Evolutionary conservation across 805 yeast genomes (phyloP).

Genomic region (Metschnikowia kunwiensis): DNA sequence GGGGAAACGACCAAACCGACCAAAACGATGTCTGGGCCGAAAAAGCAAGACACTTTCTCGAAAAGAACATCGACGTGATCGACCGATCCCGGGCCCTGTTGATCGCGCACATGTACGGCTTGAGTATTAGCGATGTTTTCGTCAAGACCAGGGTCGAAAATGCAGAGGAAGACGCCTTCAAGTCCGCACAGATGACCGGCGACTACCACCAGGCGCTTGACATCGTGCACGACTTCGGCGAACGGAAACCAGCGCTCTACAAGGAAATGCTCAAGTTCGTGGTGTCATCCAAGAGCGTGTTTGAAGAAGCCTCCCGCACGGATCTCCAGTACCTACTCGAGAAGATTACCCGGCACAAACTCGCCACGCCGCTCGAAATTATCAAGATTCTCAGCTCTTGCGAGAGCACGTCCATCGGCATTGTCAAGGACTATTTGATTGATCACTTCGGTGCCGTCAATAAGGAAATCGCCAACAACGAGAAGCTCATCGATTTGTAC

Average conservation of each 20-base stretch:
- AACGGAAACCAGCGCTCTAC: constrained; percentile 60
- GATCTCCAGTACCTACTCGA: constrained; percentile 49
- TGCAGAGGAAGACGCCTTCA: constrained; percentile 57
- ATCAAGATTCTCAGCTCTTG: constrained; percentile 64
- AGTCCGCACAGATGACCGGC: constrained; percentile 57
- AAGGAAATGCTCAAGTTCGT: constrained; percentile 61
- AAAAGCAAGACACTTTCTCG: constrained; percentile 58
- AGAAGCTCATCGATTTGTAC: constrained; percentile 64
- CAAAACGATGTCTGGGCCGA: constrained; percentile 52
- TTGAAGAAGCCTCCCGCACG: constrained; percentile 49
- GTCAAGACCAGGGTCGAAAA: constrained; percentile 38
- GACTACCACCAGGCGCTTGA: constrained; percentile 57
- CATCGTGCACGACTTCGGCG: constrained; percentile 58
- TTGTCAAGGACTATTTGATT: constrained; percentile 65
- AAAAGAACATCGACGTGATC: constrained; percentile 45
- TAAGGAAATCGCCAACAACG: constrained; percentile 65
- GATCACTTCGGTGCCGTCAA: constrained; percentile 58
- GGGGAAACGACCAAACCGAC: no score
- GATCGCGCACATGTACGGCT: constrained; percentile 53
- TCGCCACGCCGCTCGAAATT: constrained; percentile 73
- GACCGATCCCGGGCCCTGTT: constrained; percentile 56
- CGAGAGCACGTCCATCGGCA: constrained; percentile 65
- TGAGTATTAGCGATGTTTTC: constrained; percentile 42
- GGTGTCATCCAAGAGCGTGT: constrained; percentile 52
- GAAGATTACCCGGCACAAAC: constrained; percentile 47